phyloP scores from a whole-genome alignment of 768 basidiomycete genomes.

The Candolleomyces eurysporus region DNA sequence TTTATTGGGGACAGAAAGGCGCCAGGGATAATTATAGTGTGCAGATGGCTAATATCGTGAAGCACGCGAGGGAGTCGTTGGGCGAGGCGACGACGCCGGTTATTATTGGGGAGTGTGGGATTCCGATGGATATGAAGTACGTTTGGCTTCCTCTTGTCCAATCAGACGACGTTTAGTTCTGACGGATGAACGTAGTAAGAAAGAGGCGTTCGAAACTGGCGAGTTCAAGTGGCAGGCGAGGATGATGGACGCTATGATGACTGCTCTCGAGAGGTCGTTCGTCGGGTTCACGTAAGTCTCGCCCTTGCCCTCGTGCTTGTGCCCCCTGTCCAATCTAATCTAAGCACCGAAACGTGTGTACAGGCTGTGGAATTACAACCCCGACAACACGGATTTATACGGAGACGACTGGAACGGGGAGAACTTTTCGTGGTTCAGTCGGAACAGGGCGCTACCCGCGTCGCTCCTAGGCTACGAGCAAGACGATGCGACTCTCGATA shows the following conservation, averaged over 20 bases:
- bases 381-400: constrained; percentile 68
- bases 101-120: constrained; percentile 88
- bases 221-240: constrained; percentile 80
- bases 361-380: constrained; percentile 95
- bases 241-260: constrained; percentile 95
- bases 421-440: constrained; percentile 94
- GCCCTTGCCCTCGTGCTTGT: constrained; percentile 26
- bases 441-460: constrained; percentile 52
- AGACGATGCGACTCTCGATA: constrained; percentile 69
- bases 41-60: constrained; percentile 79
- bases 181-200: constrained; percentile 45
- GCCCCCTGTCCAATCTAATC: neutral
- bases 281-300: constrained; percentile 74
- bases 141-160: too few species aligned
- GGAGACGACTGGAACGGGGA: constrained; percentile 97
- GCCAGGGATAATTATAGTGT: constrained; percentile 78
- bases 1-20: constrained; percentile 87
- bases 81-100: constrained; percentile 70
- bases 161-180: too few species aligned
- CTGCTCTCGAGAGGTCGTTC: constrained; percentile 72
- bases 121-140: constrained; percentile 99
- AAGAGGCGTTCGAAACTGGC: constrained; percentile 67
- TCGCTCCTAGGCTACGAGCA: constrained; percentile 59
- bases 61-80: constrained; percentile 62
- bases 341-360: neutral